Percentiles rank a stretch among this genome's conserved stretches.
phyloP scores from a whole-genome alignment of 2,329 filamentous ascomycete species.

The Xylariaceae sp. region DNA sequence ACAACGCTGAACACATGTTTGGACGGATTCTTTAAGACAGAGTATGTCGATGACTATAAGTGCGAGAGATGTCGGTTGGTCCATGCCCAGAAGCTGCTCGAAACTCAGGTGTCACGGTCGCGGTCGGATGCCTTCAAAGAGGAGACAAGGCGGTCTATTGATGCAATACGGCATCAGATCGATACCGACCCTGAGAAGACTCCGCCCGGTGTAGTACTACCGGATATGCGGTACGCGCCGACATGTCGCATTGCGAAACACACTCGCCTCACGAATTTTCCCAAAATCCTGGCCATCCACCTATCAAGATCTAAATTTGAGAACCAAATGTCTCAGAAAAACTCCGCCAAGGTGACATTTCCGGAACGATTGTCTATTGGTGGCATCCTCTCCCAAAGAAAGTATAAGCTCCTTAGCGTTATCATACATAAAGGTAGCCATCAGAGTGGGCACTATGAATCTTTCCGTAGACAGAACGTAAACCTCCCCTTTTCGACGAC shows the following conservation, averaged over 20 bases:
- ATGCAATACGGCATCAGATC: constrained; percentile 65
- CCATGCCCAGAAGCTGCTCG: constrained; percentile 66
- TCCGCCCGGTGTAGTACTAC: constrained; percentile 68
- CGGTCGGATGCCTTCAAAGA: constrained; percentile 49
- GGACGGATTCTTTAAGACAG: constrained; percentile 88
- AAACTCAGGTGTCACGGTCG: constrained; percentile 54
- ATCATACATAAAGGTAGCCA: constrained; percentile 96
- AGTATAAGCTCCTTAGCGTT: constrained; percentile 79
- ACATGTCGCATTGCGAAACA: constrained; percentile 82
- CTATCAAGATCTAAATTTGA: constrained; percentile 92
- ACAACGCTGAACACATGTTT: constrained; percentile 85
- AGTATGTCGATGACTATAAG: constrained; percentile 94
- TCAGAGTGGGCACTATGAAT: constrained; percentile 95
- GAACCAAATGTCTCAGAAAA: constrained; percentile 77
- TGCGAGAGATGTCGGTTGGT: constrained; percentile 90
- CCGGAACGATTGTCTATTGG: constrained; percentile 83
- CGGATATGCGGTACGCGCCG: constrained; percentile 69
- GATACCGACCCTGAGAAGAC: constrained; percentile 76
- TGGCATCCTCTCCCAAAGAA: constrained; percentile 69
- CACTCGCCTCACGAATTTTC: constrained; percentile 81
- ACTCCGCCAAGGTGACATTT: constrained; percentile 89
- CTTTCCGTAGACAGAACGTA: constrained; percentile 81
- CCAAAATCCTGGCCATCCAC: constrained; percentile 86
- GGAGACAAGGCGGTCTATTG: constrained; percentile 55
- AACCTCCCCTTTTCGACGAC: constrained; percentile 78